Percentiles rank a stretch among this genome's conserved stretches.
Conservation (phyloP, 352 stramenopile genomes). For the Globisporangium solare region DNA sequence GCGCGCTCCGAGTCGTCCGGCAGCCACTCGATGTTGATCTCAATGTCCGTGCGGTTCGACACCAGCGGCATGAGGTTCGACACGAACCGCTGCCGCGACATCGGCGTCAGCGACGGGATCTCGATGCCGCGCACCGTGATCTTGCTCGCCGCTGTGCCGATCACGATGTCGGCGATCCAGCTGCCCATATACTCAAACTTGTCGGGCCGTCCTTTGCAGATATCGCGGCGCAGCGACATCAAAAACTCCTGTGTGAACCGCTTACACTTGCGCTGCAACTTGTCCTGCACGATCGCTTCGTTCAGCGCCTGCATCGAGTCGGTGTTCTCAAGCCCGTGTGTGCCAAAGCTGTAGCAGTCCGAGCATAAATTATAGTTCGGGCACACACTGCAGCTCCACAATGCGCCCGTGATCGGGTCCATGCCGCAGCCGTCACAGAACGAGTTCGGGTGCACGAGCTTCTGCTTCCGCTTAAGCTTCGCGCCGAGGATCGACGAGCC, state of each 20-base stretch:
- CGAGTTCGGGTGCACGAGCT: conserved; percentile 50
- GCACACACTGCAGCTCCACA: conserved; percentile 75
- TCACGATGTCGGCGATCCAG: conserved; percentile 79
- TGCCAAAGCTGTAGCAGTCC: conserved; percentile 67
- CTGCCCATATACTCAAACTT: conserved; percentile 82
- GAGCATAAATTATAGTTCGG: conserved; percentile 65
- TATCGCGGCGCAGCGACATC: conserved; percentile 62
- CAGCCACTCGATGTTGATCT: conserved; percentile 83
- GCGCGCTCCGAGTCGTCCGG: conserved; percentile 43
- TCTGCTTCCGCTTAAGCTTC: conserved; percentile 67
- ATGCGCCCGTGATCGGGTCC: conserved; percentile 51
- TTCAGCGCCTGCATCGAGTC: conserved; percentile 62
- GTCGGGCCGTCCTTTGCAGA: conserved; percentile 73
- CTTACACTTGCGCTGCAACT: conserved; percentile 74
- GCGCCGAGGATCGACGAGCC: conserved; percentile 56
- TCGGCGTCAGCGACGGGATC: conserved; percentile 53
- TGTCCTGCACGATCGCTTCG: conserved; percentile 66
- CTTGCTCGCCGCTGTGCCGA: conserved; percentile 55
- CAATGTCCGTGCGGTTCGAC: conserved; percentile 77
- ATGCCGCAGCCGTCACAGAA: conserved; percentile 75
- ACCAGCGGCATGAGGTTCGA: conserved; percentile 74
- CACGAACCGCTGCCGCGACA: conserved; percentile 65
- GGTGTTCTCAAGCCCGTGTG: conserved; percentile 70
- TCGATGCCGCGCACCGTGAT: conserved; percentile 80
- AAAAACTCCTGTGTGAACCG: conserved; percentile 72